Conservation (phyloP, 2,329 filamentous ascomycete species). For the Rutstroemia sydowiana region DNA sequence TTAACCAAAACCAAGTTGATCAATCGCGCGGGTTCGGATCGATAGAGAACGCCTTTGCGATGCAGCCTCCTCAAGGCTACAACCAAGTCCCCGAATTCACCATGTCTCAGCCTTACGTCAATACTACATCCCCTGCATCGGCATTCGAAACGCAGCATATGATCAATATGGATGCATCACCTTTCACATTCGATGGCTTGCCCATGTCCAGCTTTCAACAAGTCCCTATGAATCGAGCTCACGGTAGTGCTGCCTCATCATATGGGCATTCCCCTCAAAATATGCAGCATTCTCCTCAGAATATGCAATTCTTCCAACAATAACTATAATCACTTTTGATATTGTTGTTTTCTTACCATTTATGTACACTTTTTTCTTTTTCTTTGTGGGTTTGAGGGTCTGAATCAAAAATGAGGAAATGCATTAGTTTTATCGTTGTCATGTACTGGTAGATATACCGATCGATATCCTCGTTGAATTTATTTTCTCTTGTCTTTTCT, state of each 20-base stretch:
- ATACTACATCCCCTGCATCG: slow-evolving; percentile 19
- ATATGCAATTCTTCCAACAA: slow-evolving; percentile 18
- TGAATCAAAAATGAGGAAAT: no score
- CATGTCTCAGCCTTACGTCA: slow-evolving; percentile 21
- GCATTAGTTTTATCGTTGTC: not conserved
- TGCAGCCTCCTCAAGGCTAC: slow-evolving; percentile 18
- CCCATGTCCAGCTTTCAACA: slow-evolving; percentile 18
- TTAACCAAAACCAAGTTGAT: slow-evolving; percentile 17
- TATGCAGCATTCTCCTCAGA: slow-evolving; percentile 10
- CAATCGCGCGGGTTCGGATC: slow-evolving; percentile 17
- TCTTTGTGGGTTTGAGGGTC: slow-evolving; percentile 1
- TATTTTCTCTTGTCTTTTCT: slow-evolving; percentile 8
- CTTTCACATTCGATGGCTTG: slow-evolving; percentile 18
- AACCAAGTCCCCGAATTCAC: slow-evolving; percentile 18
- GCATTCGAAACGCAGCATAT: no score
- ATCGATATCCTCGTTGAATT: not conserved
- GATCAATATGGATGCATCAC: slow-evolving; percentile 20
- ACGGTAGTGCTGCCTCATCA: slow-evolving; percentile 22
- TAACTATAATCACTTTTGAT: slow-evolving; percentile 13
- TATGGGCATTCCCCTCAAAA: slow-evolving; percentile 24
- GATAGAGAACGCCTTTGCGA: slow-evolving; percentile 16
- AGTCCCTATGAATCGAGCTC: slow-evolving; percentile 23
- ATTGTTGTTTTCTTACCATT: not conserved
- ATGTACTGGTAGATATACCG: not conserved
- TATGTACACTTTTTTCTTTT: not conserved